phyloP scores from a whole-genome alignment of 768 basidiomycete genomes.

The Lactifluus rugatus region DNA sequence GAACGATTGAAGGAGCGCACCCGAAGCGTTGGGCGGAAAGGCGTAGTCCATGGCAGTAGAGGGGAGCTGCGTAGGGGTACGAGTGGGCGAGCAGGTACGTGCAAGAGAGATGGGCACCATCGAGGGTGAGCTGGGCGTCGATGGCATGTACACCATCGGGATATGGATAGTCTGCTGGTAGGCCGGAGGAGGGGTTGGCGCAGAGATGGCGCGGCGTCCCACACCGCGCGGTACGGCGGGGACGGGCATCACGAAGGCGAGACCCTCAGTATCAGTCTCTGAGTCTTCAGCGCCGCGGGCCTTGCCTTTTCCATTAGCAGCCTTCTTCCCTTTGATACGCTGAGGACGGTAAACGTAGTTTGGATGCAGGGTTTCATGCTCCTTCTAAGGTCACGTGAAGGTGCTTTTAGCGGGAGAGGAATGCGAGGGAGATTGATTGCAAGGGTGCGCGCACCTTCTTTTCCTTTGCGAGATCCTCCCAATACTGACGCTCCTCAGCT shows the following conservation, averaged over 20 bases:
- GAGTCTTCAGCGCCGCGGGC: constrained; percentile 31
- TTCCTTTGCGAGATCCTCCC: constrained; percentile 71
- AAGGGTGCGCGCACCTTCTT: constrained; percentile 64
- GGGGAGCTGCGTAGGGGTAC: constrained; percentile 31
- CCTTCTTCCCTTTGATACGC: constrained; percentile 46
- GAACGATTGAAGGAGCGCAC: constrained; percentile 10
- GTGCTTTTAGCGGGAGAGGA: constrained; percentile 25
- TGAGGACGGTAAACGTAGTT: constrained; percentile 74
- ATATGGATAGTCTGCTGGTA: constrained; percentile 66
- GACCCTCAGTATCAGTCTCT: constrained; percentile 26
- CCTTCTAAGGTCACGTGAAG: constrained; percentile 67
- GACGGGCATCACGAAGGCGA: constrained; percentile 34
- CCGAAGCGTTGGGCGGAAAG: constrained; percentile 32
- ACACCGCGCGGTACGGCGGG: constrained; percentile 24
- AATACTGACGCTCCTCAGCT: constrained; percentile 55
- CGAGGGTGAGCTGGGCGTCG: constrained; percentile 56
- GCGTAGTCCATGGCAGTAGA: constrained; percentile 40
- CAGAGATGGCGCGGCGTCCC: constrained; percentile 40
- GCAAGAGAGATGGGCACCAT: constrained; percentile 47
- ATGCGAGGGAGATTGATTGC: constrained; percentile 17
- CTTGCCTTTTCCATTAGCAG: constrained; percentile 43
- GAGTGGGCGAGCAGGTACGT: constrained; percentile 30
- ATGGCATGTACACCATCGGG: constrained; percentile 53
- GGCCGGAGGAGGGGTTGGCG: constrained; percentile 54
- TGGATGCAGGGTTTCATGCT: constrained; percentile 67